phyloP scores from a whole-genome alignment of 441 rosid genomes.

The Lagerstroemia fauriei region DNA sequence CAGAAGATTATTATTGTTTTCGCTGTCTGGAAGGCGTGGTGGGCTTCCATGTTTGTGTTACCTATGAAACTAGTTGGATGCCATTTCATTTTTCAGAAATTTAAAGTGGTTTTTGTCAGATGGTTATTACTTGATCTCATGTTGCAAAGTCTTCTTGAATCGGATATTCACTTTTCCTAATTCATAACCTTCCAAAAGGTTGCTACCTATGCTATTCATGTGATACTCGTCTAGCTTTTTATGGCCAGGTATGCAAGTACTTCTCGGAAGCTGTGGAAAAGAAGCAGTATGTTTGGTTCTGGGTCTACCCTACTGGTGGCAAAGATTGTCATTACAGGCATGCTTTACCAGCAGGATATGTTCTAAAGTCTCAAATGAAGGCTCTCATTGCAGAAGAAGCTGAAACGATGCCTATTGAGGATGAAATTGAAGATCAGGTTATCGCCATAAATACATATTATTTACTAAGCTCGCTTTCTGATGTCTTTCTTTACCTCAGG shows the following conservation, averaged over 20 bases:
- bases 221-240: neutral
- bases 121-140: no score
- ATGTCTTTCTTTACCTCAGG: neutral
- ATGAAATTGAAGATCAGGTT: conserved; percentile 89
- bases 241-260: conserved; percentile 78
- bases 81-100: no score
- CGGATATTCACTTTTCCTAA: no score
- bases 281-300: conserved; percentile 91
- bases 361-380: conserved; percentile 91
- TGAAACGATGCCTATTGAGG: conserved; percentile 71
- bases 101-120: no score
- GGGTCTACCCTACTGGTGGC: conserved; percentile 85
- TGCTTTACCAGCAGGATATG: conserved; percentile 91
- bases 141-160: no score
- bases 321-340: conserved; percentile 89
- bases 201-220: neutral
- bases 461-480: neutral
- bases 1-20: neutral
- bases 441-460: neutral
- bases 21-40: no score
- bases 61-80: no score
- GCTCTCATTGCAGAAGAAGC: conserved; percentile 84
- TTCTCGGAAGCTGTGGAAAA: conserved; percentile 89
- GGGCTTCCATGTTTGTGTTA: no score
- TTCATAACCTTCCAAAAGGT: no score